Evolutionary conservation across 129 eudicot species (phyloP).

Genomic region (Glebionis coronaria): DNA sequence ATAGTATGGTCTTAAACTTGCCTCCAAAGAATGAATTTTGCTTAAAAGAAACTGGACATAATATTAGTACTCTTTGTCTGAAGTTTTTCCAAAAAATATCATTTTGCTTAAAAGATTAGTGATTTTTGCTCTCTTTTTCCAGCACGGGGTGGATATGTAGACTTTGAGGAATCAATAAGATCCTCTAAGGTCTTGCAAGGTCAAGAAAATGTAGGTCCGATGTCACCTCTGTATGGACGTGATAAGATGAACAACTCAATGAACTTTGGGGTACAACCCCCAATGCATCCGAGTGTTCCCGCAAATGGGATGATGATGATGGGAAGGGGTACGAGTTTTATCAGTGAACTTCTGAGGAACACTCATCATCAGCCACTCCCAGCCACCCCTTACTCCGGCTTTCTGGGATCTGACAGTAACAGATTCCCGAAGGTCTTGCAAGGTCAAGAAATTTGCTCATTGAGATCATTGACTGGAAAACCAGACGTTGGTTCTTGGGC

Average conservation of each 20-base stretch:
- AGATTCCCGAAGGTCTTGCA: constrained; percentile 98
- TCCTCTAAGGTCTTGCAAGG: constrained; percentile 99
- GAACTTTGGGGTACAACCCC: constrained; percentile 48
- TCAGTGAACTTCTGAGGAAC: constrained; percentile 42
- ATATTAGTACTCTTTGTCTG: too few species aligned
- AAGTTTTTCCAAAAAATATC: not conserved
- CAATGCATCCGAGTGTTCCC: constrained; percentile 40
- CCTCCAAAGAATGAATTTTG: too few species aligned
- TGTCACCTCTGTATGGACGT: constrained; percentile 57
- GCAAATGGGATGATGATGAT: constrained; percentile 43
- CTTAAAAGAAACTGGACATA: too few species aligned
- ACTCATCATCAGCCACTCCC: constrained; percentile 42
- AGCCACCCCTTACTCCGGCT: constrained; percentile 61
- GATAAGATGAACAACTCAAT: constrained; percentile 57
- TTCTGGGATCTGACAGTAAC: constrained; percentile 60
- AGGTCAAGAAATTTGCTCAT: constrained; percentile 99
- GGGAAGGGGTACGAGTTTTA: constrained; percentile 30
- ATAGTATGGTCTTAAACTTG: too few species aligned
- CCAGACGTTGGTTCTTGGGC: constrained; percentile 41
- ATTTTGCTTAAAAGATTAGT: not conserved
- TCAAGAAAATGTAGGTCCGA: constrained; percentile 90
- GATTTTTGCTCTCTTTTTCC: constrained; percentile 21
- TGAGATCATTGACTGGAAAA: constrained; percentile 58
- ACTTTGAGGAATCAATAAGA: constrained; percentile 84
- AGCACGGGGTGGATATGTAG: constrained; percentile 67